Evolutionary conservation across 208 protist genomes (phyloP).

Genomic region (Leishmania tarentolae): DNA sequence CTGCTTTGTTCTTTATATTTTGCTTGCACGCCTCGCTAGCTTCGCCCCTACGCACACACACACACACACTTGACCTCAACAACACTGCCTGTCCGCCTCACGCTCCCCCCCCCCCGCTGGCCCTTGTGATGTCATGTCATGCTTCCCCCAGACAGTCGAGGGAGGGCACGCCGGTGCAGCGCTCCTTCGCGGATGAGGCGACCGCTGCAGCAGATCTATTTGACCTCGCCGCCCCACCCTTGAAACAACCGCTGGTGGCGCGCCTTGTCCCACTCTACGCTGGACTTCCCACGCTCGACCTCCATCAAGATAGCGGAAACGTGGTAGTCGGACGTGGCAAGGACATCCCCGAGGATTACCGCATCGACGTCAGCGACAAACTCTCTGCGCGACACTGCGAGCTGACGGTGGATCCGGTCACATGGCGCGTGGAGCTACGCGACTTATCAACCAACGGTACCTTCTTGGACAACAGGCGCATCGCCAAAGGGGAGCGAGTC

Average conservation of each 20-base stretch:
- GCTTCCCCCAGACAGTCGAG: background rate
- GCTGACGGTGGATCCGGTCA: conserved; percentile 60
- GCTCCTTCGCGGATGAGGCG: conserved; percentile 17
- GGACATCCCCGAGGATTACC: conserved; percentile 59
- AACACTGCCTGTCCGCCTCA: background rate
- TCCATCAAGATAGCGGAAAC: conserved; percentile 47
- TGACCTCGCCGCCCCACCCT: conserved; percentile 68
- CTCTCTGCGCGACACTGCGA: conserved; percentile 80
- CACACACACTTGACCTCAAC: background rate
- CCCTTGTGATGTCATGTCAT: background rate
- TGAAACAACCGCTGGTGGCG: conserved; percentile 69
- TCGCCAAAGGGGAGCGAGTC: conserved; percentile 41
- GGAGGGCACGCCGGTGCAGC: conserved; percentile 15
- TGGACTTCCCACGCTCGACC: conserved; percentile 19
- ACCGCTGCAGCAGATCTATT: conserved; percentile 66
- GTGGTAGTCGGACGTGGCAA: conserved; percentile 72
- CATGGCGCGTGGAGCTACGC: conserved; percentile 47
- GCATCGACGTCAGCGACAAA: conserved; percentile 48
- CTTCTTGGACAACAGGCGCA: conserved; percentile 68
- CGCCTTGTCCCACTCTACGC: conserved; percentile 59
- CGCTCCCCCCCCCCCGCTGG: background rate
- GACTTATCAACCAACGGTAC: conserved; percentile 86
- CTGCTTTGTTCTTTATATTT: too few relatives aligned
- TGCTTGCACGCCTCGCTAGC: background rate
- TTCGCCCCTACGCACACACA: background rate